A percentile compares a stretch with the other conserved stretches of the same genome.
phyloP scores from a whole-genome alignment of 106 monocot species.

The Dioscorea alata region DNA sequence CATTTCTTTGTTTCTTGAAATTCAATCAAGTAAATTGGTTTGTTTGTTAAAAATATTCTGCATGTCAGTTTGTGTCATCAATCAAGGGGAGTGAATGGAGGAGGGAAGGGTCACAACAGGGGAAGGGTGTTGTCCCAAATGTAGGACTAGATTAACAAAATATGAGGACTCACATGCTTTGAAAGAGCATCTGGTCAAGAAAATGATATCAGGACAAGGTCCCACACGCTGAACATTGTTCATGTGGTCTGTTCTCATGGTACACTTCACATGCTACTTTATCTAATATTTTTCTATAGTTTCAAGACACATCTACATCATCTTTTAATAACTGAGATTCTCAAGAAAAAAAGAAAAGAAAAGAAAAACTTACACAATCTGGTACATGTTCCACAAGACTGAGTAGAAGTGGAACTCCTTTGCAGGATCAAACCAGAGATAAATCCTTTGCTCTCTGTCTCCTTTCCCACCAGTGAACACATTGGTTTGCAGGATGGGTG shows the following conservation, averaged over 20 bases:
- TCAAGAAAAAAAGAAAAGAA: background rate
- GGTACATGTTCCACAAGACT: slow-evolving; percentile 11
- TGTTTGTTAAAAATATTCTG: background rate
- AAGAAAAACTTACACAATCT: slow-evolving; percentile 7
- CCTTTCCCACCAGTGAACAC: slow-evolving; percentile 11
- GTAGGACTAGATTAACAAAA: too few species aligned
- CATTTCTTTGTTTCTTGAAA: too few species aligned
- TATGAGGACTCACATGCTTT: background rate
- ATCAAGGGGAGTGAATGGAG: background rate
- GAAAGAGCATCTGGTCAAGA: background rate
- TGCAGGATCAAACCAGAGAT: slow-evolving; percentile 11
- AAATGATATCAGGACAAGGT: background rate
- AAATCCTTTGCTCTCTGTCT: slow-evolving; percentile 12
- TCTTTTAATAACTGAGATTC: background rate
- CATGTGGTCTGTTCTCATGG: background rate
- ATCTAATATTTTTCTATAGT: background rate
- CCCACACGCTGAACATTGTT: background rate
- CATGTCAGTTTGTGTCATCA: background rate
- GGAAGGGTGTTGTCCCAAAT: too few species aligned
- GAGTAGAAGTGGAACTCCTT: slow-evolving; percentile 7
- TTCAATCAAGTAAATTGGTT: too few species aligned
- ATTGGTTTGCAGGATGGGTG: slow-evolving; percentile 9
- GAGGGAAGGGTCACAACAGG: background rate
- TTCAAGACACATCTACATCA: background rate
- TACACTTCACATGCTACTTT: slow-evolving; percentile 1